Percentiles rank a stretch among this genome's conserved stretches.
phyloP scores from a whole-genome alignment of 805 yeast genomes.

The Limtongozyma cylindracea region DNA sequence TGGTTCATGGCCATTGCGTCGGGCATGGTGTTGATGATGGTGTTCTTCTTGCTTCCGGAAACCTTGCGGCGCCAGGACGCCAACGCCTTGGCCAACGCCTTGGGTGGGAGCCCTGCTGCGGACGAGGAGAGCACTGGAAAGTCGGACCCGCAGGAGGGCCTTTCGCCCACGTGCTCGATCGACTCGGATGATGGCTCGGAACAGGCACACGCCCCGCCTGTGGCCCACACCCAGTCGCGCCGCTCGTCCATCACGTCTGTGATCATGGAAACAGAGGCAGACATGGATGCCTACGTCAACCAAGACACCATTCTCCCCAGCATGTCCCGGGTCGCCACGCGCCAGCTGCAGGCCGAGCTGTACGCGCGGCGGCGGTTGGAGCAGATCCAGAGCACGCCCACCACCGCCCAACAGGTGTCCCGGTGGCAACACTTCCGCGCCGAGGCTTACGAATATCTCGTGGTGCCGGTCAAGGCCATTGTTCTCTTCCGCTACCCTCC shows the following conservation, averaged over 20 bases:
- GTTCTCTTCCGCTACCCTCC: slow-evolving; percentile 48
- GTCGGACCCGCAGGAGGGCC: slow-evolving; percentile 1
- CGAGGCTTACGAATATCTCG: slow-evolving; percentile 18
- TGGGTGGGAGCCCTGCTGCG: slow-evolving; percentile 3
- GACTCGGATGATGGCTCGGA: too few species aligned
- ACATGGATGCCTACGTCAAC: too few species aligned
- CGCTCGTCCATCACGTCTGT: slow-evolving; percentile 6
- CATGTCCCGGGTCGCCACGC: slow-evolving; percentile 11
- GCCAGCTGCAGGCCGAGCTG: slow-evolving; percentile 7
- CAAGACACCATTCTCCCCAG: slow-evolving; percentile 16
- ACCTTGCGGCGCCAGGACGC: slow-evolving; percentile 45
- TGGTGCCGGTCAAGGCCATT: slow-evolving; percentile 38
- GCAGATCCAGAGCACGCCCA: slow-evolving; percentile 2
- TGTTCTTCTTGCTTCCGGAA: slow-evolving; percentile 49
- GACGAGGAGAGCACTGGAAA: slow-evolving; percentile 1
- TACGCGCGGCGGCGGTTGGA: slow-evolving; percentile 8
- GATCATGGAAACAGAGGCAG: too few species aligned
- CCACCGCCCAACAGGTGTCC: slow-evolving; percentile 1
- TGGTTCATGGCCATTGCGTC: slow-evolving; percentile 58
- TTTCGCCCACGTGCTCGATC: too few species aligned
- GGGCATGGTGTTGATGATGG: slow-evolving; percentile 20
- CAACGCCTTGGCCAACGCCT: slow-evolving; percentile 17
- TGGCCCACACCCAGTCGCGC: slow-evolving; percentile 10
- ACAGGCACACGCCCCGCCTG: too few species aligned
- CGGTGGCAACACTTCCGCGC: too few species aligned